Base-by-base conservation (phyloP, 768 basidiomycete genomes). In the Russula sp. region DNA sequence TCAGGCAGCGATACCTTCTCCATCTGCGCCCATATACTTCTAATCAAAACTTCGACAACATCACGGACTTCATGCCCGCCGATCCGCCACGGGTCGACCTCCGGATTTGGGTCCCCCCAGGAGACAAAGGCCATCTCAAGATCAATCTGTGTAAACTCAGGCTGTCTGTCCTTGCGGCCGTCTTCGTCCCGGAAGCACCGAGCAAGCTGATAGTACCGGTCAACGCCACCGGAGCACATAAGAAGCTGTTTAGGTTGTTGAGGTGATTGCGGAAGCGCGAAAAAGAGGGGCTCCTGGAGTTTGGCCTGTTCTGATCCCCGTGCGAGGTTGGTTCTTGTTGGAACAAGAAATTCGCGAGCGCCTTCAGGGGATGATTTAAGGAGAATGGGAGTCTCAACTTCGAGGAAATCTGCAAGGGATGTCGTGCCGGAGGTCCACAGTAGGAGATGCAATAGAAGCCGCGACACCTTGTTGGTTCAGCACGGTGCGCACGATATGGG, bases 71-170 rank as follows among this genome's bases (percentile, higher is more conserved):
- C 85, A 31, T 72, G 73, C 18, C 92, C 94, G 27, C 95, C 95
- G 58, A 98, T 95, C 57, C 84, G 79, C 95, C 95, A 98, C 10
- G 66, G 62, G 61, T 81, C 74, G 34, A 53, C 54, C 34, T 49
- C 49, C 34, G 39, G 70, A 65, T 55, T 69, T 63, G 37, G 45
- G 45, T 61, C 55, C 8, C 87, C 88, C 86, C 95, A 97, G 8
- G 88, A 88, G 18, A 95, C 87, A 75, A 89, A 98, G 2, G 89
- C 93, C 90, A 97, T 95, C 76, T 98, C 95, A 65, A 98, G 75
- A 84, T 98, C 95, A 64, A 98, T 79, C 76, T 98, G 95, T 22
- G 95, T 98, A 75, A 98, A 98, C 74, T 98, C 95, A 0, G 95
- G 94, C 71, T 98, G 95, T 49, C 95, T 82, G 73, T 98, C 95